Percentiles rank a stretch among this genome's conserved stretches.
Conservation (phyloP, 73 alveolate species). For the Paramecium sexaurelia region DNA sequence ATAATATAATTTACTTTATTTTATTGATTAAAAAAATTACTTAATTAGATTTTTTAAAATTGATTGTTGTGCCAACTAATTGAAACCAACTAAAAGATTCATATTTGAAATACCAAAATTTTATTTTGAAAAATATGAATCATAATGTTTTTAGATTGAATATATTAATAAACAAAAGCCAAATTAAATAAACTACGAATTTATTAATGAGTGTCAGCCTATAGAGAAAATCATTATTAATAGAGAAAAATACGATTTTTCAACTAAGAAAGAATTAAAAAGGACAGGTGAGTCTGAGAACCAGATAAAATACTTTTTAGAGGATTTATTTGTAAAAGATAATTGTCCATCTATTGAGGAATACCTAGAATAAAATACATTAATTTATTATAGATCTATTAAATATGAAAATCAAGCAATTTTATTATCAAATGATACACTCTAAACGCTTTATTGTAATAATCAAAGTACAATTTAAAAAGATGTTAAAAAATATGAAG, state of each 20-base stretch:
- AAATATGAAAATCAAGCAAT: not conserved
- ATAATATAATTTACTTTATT: not conserved
- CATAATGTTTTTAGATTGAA: not conserved
- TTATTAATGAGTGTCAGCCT: not conserved
- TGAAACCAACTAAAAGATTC: not conserved
- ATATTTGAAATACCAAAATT: not conserved
- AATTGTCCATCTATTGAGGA: not conserved
- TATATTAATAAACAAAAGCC: not conserved
- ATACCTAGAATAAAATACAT: not conserved
- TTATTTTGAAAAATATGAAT: not conserved
- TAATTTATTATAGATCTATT: not conserved
- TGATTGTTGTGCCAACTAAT: not conserved
- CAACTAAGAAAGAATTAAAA: not conserved
- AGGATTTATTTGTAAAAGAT: not conserved
- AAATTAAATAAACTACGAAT: not conserved
- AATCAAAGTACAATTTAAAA: not conserved
- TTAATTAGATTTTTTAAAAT: not conserved
- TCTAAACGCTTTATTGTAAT: not conserved
- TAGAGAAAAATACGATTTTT: not conserved
- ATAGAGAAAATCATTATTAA: not conserved
- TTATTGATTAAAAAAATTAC: not conserved
- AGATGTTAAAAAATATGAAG: not conserved
- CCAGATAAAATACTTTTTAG: not conserved
- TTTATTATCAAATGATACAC: not conserved
- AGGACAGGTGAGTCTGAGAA: not conserved